Base-by-base conservation (phyloP, 345 rosid genomes). In the Corymbia maculata region DNA sequence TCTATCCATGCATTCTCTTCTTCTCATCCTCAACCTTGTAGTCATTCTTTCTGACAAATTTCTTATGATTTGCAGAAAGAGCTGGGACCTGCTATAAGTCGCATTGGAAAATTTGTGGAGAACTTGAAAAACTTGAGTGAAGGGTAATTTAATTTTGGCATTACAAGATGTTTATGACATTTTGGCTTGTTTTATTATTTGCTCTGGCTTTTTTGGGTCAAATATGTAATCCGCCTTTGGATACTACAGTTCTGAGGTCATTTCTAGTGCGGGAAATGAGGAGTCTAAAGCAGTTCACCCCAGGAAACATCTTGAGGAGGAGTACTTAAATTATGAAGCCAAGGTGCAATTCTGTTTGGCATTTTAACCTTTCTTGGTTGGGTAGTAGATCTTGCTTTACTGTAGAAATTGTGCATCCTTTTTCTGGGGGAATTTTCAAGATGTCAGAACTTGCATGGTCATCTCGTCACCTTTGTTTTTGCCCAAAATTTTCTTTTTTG, bases 321-420 rank as follows among this genome's bases (percentile, higher is more conserved):
- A 96, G 93, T 98, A 98, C 93, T 89, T 96, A 87, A 96, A 94
- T 47, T 95, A 93, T 90, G 99, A 98, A 93, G 94, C 98, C 89
- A 95, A 96, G 97, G 99, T 97, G 91, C 44, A 55, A 55, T 86
- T 64, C 55, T 85, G 14, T 61, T 52, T 84, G 44, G 42, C 87
- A 85, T 68, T 26, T 22, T 45, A 28, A 30, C 24, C 28, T 11
- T 52, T 49, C 30, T 32, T 70, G 80, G 45, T 32, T 17, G 80
- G 80, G 80, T 70, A 36, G 80, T 36, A 70, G 80, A 70, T 68
- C 80, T 16, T 12, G 49, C 82, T 42, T 36, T 75, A 75, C 82
- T 36, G 82, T 75, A 75, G 49, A 17, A 75, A 75, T 26, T 68
- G 79, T 68, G 79, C 79, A 68, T 61, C 68, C 68, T 61, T 61